Conservation (phyloP, 2,329 filamentous ascomycete species). For the Biscogniauxia marginata region DNA sequence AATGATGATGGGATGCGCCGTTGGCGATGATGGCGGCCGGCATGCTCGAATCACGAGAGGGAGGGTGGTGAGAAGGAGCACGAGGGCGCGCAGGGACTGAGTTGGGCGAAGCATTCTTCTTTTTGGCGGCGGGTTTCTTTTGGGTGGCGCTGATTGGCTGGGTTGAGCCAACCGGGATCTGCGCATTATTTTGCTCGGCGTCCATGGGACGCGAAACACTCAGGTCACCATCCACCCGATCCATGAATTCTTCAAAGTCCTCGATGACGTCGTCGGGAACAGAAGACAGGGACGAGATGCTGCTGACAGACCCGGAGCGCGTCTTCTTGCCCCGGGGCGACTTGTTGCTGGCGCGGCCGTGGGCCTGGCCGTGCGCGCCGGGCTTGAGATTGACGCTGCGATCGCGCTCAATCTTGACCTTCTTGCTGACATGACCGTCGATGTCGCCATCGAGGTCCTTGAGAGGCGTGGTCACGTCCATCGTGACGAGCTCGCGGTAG, state of each 20-base stretch:
- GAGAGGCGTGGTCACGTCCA: slow-evolving; percentile 35
- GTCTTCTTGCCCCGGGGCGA: slow-evolving; percentile 23
- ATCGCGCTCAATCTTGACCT: slow-evolving; percentile 25
- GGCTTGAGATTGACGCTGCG: neutral
- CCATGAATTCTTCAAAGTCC: slow-evolving; percentile 31
- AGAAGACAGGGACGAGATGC: slow-evolving; percentile 32
- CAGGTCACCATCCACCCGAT: slow-evolving; percentile 29
- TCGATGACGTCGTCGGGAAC: slow-evolving; percentile 33
- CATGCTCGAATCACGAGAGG: slow-evolving; percentile 31
- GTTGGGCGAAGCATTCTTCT: slow-evolving; percentile 33
- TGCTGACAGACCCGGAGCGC: slow-evolving; percentile 31
- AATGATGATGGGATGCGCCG: slow-evolving; percentile 19
- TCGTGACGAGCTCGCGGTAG: slow-evolving; percentile 46
- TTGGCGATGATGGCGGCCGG: slow-evolving; percentile 29
- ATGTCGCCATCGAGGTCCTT: slow-evolving; percentile 12
- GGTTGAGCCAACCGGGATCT: slow-evolving; percentile 29
- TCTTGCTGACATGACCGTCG: slow-evolving; percentile 31
- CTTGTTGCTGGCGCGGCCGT: slow-evolving; percentile 7
- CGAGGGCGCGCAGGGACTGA: slow-evolving; percentile 27
- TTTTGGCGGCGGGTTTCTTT: slow-evolving; percentile 35
- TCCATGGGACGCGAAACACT: slow-evolving; percentile 28
- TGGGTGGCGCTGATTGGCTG: slow-evolving; percentile 34
- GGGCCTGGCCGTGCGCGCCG: slow-evolving; percentile 3
- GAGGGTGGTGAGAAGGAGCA: slow-evolving; percentile 17
- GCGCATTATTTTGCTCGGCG: slow-evolving; percentile 33